These are phyloP conservation scores for Neltuma alba DNA, from an alignment of 306 rosid genomes.

Conservation along the genomic window DNA sequence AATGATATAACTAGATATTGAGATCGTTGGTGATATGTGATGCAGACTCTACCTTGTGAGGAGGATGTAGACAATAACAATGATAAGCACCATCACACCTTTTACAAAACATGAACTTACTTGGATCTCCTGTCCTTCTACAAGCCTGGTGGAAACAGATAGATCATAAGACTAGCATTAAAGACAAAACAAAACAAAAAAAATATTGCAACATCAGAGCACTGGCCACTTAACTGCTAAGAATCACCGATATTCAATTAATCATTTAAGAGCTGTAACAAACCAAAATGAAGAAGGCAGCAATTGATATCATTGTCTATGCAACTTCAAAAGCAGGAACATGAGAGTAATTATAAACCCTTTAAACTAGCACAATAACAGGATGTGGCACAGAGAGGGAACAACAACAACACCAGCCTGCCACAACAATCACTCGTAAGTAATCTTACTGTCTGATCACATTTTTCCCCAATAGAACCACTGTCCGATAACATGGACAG, in stretches of 20 bases:
- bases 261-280: background rate
- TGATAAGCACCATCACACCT: constrained; percentile 99
- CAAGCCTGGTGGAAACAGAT: constrained; percentile 66
- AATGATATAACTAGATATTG: constrained; percentile 25
- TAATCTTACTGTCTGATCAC: background rate
- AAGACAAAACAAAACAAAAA: constrained; percentile 11
- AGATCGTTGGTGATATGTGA: constrained; percentile 25
- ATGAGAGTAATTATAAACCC: background rate
- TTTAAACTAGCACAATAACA: background rate
- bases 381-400: background rate
- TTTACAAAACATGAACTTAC: constrained; percentile 97
- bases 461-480: background rate
- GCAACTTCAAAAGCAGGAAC: background rate
- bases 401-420: background rate
- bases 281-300: background rate
- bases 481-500: background rate
- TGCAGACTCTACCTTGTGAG: constrained; percentile 77
- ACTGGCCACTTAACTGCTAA: constrained; percentile 9
- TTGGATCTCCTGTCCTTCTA: constrained; percentile 94
- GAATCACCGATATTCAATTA: constrained; percentile 11
- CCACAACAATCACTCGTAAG: background rate
- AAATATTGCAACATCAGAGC: constrained; percentile 18
- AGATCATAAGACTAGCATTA: constrained; percentile 18
- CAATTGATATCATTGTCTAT: background rate
- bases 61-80: constrained; percentile 96